phyloP scores from a whole-genome alignment of 345 rosid genomes.

The Raphanus raphanistrum region DNA sequence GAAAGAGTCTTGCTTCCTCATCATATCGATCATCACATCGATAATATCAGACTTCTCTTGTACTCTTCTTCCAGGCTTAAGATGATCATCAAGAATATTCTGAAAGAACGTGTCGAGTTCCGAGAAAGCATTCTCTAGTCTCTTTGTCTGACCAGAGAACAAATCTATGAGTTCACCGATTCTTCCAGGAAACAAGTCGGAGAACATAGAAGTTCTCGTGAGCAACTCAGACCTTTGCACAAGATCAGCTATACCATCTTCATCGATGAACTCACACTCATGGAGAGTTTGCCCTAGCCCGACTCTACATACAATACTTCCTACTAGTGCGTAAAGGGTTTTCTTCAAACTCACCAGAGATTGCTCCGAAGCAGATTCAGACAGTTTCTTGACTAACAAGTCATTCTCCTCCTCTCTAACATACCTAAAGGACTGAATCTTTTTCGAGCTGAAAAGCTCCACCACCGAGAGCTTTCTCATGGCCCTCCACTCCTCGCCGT shows the following conservation, averaged over 20 bases:
- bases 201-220: slow-evolving; percentile 2
- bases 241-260: slow-evolving; percentile 5
- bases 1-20: not conserved
- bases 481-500: slow-evolving; percentile 39
- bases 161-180: slow-evolving; percentile 17
- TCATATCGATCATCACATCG: not conserved
- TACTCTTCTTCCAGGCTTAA: not conserved
- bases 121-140: slow-evolving; percentile 1
- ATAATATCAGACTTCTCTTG: not conserved
- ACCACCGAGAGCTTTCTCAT: slow-evolving; percentile 28
- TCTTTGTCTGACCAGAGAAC: slow-evolving; percentile 23
- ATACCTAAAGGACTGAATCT: slow-evolving; percentile 2
- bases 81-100: not conserved
- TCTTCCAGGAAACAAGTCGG: slow-evolving; percentile 28
- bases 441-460: slow-evolving; percentile 20
- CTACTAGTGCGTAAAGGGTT: slow-evolving; percentile 5
- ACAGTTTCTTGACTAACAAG: slow-evolving; percentile 16
- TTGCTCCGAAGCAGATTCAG: not conserved
- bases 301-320: slow-evolving; percentile 11
- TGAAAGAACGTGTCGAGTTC: slow-evolving; percentile 22
- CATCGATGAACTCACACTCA: slow-evolving; percentile 21
- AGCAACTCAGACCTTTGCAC: slow-evolving; percentile 14
- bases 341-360: slow-evolving; percentile 22
- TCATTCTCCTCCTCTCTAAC: slow-evolving; percentile 21
- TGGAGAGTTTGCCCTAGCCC: slow-evolving; percentile 27